These are phyloP conservation scores for Petunia hybrid DNA, from an alignment of 305 asterid species.

Conservation along the genomic window DNA sequence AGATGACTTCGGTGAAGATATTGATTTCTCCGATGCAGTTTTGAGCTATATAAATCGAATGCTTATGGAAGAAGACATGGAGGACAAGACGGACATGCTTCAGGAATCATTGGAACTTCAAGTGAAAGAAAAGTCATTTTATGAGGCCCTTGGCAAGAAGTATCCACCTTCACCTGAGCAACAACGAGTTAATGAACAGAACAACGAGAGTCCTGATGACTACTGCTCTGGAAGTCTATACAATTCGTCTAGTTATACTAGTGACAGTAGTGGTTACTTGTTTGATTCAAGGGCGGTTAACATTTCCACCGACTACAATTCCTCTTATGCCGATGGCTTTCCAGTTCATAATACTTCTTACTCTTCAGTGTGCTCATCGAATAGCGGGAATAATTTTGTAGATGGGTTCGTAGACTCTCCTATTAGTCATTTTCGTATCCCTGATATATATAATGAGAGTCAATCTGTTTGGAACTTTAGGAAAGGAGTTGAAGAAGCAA, in stretches of 20 bases:
- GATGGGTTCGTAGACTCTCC: conserved; percentile 63
- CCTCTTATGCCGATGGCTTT: conserved; percentile 30
- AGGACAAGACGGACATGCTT: conserved; percentile 65
- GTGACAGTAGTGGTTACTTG: conserved; percentile 52
- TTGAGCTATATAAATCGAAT: conserved; percentile 70
- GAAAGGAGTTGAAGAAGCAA: conserved; percentile 74
- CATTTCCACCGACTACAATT: conserved; percentile 32
- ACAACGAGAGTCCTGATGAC: conserved; percentile 40
- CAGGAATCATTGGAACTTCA: conserved; percentile 72
- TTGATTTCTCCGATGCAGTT: conserved; percentile 64
- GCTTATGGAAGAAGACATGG: conserved; percentile 86
- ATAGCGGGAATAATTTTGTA: conserved; percentile 44
- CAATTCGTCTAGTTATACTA: conserved; percentile 41
- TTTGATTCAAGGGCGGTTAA: conserved; percentile 48
- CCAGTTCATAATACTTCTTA: conserved; percentile 32
- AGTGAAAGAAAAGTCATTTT: conserved; percentile 72
- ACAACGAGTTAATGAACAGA: conserved; percentile 27
- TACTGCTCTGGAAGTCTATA: conserved; percentile 33
- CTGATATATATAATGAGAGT: conserved; percentile 48
- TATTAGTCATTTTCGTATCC: conserved; percentile 49
- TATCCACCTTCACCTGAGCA: conserved; percentile 60
- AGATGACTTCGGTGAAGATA: conserved; percentile 52
- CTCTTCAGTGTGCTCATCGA: conserved; percentile 44
- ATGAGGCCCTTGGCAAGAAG: conserved; percentile 69
- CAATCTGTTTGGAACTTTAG: conserved; percentile 55